Base-by-base conservation (phyloP, 2,329 filamentous ascomycete genomes). In the Chaetomium sp. region DNA sequence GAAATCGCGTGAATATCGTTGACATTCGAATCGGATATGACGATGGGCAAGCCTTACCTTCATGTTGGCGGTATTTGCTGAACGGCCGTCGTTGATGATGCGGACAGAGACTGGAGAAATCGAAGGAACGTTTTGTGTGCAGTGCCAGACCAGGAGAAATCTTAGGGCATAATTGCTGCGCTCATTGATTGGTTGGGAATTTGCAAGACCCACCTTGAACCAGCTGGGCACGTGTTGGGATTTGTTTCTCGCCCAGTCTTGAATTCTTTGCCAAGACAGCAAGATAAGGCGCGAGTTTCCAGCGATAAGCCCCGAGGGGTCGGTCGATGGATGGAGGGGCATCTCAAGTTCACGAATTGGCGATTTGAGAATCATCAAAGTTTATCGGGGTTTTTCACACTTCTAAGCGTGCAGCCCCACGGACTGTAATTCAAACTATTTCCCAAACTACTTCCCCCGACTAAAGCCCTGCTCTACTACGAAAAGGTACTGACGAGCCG, bases 51-150 rank as follows among this genome's bases (percentile, higher is more conserved):
- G 16, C 47, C 70, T 63, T 49, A 72, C 71, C 71, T 72, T 72
- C 71, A 72, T 73, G 62, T 68, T 73, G 69, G 68, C 72, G 71
- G 68, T 70, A 51, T 64, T 69, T 69, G 68, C 67, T 69, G 64
- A 70, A 70, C 69, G 68, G 66, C 69, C 68, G 70, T 65, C 68
- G 67, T 69, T 68, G 70, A 64, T 67, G 67, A 59, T 71, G 67
- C 67, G 59, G 66, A 68, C 68, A 66, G 67, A 57, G 56, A 66
- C 66, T 68, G 50, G 62, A 67, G 66, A 71, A 72, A 69, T 68
- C 64, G 57, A 68, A 57, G 65, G 69, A 69, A 71, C 69, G 68
- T 72, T 72, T 72, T 72, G 70, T 72, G 70, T 71, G 70, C 65
- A 60, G 23, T 23, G 64, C 59, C 47, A 51, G 62, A 42, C 62